Percentiles rank a stretch among this genome's conserved stretches.
These are phyloP conservation scores for Hyaloraphidium curvatum DNA, from an alignment of 192 early-diverging fungal genomes.

Conservation along the genomic window DNA sequence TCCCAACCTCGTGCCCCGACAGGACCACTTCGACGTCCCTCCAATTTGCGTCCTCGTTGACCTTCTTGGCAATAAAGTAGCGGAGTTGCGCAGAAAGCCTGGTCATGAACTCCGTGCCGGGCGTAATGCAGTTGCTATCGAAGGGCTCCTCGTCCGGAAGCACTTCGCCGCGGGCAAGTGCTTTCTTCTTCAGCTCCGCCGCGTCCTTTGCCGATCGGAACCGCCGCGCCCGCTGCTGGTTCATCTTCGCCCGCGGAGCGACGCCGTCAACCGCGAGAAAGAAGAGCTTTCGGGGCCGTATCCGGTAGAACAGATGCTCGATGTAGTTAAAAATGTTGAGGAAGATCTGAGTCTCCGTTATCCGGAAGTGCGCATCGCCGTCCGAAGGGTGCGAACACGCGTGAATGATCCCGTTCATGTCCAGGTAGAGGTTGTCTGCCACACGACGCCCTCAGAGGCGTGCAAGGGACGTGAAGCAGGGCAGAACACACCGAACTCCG, in stretches of 20 bases:
- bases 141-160: slow-evolving; percentile 29
- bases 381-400: slow-evolving; percentile 91
- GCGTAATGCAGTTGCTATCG: slow-evolving; percentile 40
- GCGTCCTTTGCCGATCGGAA: slow-evolving; percentile 89
- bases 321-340: slow-evolving; percentile 89
- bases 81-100: slow-evolving; percentile 66
- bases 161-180: not conserved
- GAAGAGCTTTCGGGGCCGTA: slow-evolving; percentile 83
- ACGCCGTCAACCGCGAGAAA: slow-evolving; percentile 82
- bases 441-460: slow-evolving; percentile 30
- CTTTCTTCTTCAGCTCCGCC: slow-evolving; percentile 32
- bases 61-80: slow-evolving; percentile 70
- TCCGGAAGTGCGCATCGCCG: slow-evolving; percentile 61
- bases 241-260: slow-evolving; percentile 47
- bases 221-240: slow-evolving; percentile 90
- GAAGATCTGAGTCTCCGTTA: slow-evolving; percentile 89
- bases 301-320: slow-evolving; percentile 76
- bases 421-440: slow-evolving; percentile 91
- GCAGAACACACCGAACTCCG: slow-evolving; percentile 60
- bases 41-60: slow-evolving; percentile 80
- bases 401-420: slow-evolving; percentile 99
- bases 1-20: slow-evolving; percentile 30
- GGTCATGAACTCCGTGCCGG: slow-evolving; percentile 86
- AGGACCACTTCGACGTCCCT: slow-evolving; percentile 71
- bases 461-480: not conserved